phyloP scores from a whole-genome alignment of 2,329 filamentous ascomycete species.

The Ilyonectria mors-panacis region DNA sequence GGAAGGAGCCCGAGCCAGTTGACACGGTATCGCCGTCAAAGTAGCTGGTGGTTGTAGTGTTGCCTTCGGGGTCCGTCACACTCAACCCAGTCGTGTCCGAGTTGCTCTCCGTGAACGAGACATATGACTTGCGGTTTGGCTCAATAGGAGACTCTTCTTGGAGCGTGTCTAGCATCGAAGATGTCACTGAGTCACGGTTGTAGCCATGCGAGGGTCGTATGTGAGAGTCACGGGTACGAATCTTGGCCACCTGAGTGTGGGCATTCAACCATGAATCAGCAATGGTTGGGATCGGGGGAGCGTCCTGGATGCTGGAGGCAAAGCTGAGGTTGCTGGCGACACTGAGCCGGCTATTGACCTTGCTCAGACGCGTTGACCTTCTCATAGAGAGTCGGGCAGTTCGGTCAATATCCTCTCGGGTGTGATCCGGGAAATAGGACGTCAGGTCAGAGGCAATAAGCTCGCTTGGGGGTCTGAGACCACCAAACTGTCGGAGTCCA shows the following conservation, averaged over 20 bases:
- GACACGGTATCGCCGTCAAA: conserved; percentile 82
- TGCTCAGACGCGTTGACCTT: conserved; percentile 90
- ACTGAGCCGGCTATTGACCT: conserved; percentile 92
- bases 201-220: conserved; percentile 57
- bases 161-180: conserved; percentile 88
- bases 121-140: conserved; percentile 93
- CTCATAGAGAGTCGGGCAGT: conserved; percentile 94
- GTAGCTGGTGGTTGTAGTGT: conserved; percentile 81
- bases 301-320: conserved; percentile 92
- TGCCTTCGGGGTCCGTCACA: conserved; percentile 83
- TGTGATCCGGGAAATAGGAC: conserved; percentile 97
- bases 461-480: conserved; percentile 93
- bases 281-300: conserved; percentile 94
- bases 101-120: conserved; percentile 85
- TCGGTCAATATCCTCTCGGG: conserved; percentile 93
- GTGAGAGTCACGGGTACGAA: conserved; percentile 64
- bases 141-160: conserved; percentile 92
- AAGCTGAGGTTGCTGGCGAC: conserved; percentile 95
- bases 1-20: conserved; percentile 80
- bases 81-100: conserved; percentile 80
- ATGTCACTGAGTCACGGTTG: conserved; percentile 90
- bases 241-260: conserved; percentile 56
- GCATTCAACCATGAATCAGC: conserved; percentile 89
- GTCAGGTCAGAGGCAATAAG: conserved; percentile 96
- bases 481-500: conserved; percentile 86